These are phyloP conservation scores for Microstegium vimineum DNA, from an alignment of 176 grass and related monocot species.

Conservation along the genomic window DNA sequence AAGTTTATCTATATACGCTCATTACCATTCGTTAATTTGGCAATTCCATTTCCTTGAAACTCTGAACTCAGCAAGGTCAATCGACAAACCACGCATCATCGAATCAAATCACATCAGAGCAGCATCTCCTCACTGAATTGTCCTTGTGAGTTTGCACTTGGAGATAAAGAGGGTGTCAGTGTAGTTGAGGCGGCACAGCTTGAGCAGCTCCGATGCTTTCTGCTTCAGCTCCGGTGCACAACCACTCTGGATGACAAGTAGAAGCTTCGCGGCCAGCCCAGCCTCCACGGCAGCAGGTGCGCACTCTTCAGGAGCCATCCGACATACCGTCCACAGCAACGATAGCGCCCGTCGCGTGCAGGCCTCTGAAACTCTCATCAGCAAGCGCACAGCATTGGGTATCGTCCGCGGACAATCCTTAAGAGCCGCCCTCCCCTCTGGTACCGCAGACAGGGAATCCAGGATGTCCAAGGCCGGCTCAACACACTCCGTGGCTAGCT, in stretches of 20 bases:
- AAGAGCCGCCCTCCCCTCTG: conserved; percentile 55
- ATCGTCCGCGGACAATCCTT: conserved; percentile 80
- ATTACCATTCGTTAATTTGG: not conserved
- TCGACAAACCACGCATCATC: not conserved
- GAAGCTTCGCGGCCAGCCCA: conserved; percentile 64
- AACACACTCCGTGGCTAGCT: conserved; percentile 46
- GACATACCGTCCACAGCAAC: conserved; percentile 72
- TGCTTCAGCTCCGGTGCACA: conserved; percentile 84
- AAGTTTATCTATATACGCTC: conserved; percentile 5
- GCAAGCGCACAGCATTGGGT: conserved; percentile 57
- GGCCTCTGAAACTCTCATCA: conserved; percentile 83
- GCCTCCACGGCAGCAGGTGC: conserved; percentile 66
- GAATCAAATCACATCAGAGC: conserved; percentile 2
- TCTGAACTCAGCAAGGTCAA: conserved; percentile 10
- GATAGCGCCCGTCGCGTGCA: conserved; percentile 65
- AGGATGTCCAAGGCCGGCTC: conserved; percentile 68
- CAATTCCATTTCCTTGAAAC: not conserved
- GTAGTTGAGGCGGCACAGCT: conserved; percentile 78
- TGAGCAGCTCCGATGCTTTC: conserved; percentile 70
- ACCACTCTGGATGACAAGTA: conserved; percentile 85
- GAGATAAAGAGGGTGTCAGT: conserved; percentile 71
- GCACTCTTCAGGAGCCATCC: conserved; percentile 77
- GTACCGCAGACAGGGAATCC: conserved; percentile 44
- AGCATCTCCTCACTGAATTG: conserved; percentile 61
- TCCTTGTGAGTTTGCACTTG: conserved; percentile 94